Evolutionary conservation across 306 rosid species (phyloP), one percentile per base, ranked within the genome.

Genomic region (Vigna angularis): DNA sequence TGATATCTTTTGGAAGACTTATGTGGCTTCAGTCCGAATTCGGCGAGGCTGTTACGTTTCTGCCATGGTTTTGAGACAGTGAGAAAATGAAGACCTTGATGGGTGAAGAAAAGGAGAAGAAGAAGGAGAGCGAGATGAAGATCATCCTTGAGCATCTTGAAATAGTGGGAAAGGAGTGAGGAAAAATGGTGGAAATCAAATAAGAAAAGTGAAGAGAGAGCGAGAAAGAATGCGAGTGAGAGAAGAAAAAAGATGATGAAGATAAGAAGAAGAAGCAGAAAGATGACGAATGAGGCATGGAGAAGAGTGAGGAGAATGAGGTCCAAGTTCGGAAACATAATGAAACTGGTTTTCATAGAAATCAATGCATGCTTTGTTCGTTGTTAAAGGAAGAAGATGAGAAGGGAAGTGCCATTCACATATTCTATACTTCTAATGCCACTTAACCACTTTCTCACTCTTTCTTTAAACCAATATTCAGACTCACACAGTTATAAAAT

Each of bases 281-380:
- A 70, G 67, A 75, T 77, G 22, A 85, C 72, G 30, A 85, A 55
- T 7, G 84, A 85, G 84, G 58, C 88, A 79, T 85, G 84, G 28
- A 82, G 76, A 70, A 85, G 79, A 44, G 84, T 66, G 10, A 82
- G 63, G 66, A 85, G 76, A 69, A 85, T 74, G 77, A 82, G 86
- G 66, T 85, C 88, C 51, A 78, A 56, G 40, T 85, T 82, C 28
- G 84, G 79, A 22, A 74, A 82, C 88, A 85, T 79, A 44, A 17
- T 72, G 74, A 76, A 84, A 58, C 9, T 44, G 40, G 9, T 59
- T 80, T 68, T 30, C 45, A 73, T 66, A 44, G 5, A 73, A 64
- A 70, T 72, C 20, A 56, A 63, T 40, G 28, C 71, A 82, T 72
- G 62, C 18, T 72, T 42, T 71, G 79, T 30, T 70, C 42, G 66